These are phyloP conservation scores for Mesembryanthemum crystallinum DNA, from an alignment of 148 eudicot species.

Conservation along the genomic window DNA sequence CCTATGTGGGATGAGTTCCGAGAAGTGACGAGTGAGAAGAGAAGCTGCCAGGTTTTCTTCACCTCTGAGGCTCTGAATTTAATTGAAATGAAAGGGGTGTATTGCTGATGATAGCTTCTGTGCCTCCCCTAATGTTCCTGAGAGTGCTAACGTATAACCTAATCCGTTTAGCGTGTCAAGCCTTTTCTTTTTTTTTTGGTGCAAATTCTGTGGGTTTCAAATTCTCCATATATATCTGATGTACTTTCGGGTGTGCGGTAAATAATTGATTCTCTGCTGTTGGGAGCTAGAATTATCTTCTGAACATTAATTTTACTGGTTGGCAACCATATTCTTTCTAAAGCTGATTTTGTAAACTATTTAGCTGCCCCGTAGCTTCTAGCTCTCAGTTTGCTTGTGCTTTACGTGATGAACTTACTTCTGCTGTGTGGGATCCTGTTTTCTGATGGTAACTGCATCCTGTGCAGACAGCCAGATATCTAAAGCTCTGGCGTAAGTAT, in stretches of 20 bases:
- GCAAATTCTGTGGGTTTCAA: background rate
- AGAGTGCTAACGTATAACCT: background rate
- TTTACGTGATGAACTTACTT: background rate
- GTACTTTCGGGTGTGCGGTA: background rate
- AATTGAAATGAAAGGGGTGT: background rate
- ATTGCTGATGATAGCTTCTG: too few species aligned
- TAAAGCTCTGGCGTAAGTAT: slow-evolving; percentile 31
- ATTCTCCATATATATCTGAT: background rate
- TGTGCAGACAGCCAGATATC: slow-evolving; percentile 22
- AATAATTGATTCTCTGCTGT: background rate
- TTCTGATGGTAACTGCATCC: slow-evolving; percentile 7
- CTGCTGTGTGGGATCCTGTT: background rate
- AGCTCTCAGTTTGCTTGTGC: background rate
- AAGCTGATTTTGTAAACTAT: background rate
- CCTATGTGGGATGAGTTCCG: background rate
- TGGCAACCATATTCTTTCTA: background rate
- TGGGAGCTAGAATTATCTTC: background rate
- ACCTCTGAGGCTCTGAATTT: background rate
- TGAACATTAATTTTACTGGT: background rate
- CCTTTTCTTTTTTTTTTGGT: too few species aligned
- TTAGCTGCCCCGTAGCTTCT: background rate
- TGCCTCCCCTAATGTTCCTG: background rate
- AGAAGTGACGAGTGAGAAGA: background rate
- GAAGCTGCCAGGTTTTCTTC: too few species aligned
- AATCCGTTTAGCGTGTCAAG: background rate